Percentiles rank a stretch among this genome's conserved stretches.
phyloP scores from a whole-genome alignment of 176 grass and related monocot species.

The Canna indica region DNA sequence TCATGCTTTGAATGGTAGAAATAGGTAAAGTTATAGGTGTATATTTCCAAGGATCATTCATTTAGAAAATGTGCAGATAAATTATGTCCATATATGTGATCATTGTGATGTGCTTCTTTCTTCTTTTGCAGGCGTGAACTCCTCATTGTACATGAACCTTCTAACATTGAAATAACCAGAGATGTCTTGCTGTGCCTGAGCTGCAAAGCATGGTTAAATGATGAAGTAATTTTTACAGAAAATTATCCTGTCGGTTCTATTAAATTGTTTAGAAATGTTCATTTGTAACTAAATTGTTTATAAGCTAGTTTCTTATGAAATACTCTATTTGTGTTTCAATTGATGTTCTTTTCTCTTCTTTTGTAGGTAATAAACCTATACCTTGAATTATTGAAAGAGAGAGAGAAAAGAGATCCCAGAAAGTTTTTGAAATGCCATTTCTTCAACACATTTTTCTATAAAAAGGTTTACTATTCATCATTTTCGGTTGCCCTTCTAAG shows the following conservation, averaged over 20 bases:
- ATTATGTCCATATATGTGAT: background rate
- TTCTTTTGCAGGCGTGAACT: constrained; percentile 36
- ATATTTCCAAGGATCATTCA: background rate
- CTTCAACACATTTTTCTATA: constrained; percentile 81
- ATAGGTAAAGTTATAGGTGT: constrained; percentile 30
- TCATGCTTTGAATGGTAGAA: constrained; percentile 39
- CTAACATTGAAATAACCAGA: constrained; percentile 76
- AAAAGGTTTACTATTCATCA: constrained; percentile 38
- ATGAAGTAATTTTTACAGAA: constrained; percentile 45
- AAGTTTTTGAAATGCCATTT: constrained; percentile 78
- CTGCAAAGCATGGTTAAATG: constrained; percentile 49
- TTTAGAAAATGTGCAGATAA: background rate
- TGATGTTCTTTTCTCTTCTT: constrained; percentile 2
- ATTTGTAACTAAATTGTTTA: background rate
- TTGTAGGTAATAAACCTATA: constrained; percentile 74
- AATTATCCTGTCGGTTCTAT: constrained; percentile 4
- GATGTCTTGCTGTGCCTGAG: constrained; percentile 61
- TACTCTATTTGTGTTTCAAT: constrained; percentile 8
- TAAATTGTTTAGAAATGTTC: background rate
- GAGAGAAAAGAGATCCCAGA: constrained; percentile 43
- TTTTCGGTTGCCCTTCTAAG: background rate
- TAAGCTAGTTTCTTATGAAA: background rate
- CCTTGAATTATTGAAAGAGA: constrained; percentile 75
- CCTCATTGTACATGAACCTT: constrained; percentile 39
- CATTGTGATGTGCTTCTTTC: constrained; percentile 3